Evolutionary conservation across 1,139 yeast species (phyloP), one percentile per base, ranked within the genome.

Genomic region (Blastobotrys proliferans): DNA sequence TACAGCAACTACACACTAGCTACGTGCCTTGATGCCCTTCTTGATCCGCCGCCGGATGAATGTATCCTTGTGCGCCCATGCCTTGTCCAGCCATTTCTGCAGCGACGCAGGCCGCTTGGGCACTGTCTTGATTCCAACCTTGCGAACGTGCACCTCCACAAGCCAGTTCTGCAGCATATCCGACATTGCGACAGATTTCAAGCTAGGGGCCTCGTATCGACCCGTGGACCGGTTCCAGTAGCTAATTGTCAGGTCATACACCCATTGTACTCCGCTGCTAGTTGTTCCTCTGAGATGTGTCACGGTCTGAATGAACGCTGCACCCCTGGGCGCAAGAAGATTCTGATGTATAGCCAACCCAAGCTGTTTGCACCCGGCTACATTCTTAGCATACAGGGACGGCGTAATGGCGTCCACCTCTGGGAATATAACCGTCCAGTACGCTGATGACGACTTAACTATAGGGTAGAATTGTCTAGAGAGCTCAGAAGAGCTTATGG

Each of bases 241-340:
- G 3, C 63, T 38, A 3, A 81, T 60, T 1, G 84, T 73, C 11
- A 79, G 50, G 54, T 81, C 85, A 50, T 80, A 79, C 10, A 60
- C 58, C 40, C 53, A 54, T 6, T 54, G 51, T 25, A 52, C 46
- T 10, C 55, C 57, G 14, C 50, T 33, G 17, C 30, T 31, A n/a
- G n/a, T n/a, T n/a, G n/a, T n/a, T 4, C 18, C 13, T 22, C 61
- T 48, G n/a, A 63, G 45, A 20, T 49, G 51, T 19, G 51, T 47
- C 10, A 61, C 43, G 8, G 66, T 47, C 16, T 61, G 64, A 22
- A 57, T 57, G 41, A 69, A 57, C 3, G 57, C 60, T 35, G 53
- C 56, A 39, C 60, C 64, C 34, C 72, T 68, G 25, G 76, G 67
- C 25, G 72, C 72, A 9, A 70, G 65, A 30, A 80, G 66, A 28